Conservation (phyloP, 2,329 filamentous ascomycete genomes). For the Colletotrichum horii region DNA sequence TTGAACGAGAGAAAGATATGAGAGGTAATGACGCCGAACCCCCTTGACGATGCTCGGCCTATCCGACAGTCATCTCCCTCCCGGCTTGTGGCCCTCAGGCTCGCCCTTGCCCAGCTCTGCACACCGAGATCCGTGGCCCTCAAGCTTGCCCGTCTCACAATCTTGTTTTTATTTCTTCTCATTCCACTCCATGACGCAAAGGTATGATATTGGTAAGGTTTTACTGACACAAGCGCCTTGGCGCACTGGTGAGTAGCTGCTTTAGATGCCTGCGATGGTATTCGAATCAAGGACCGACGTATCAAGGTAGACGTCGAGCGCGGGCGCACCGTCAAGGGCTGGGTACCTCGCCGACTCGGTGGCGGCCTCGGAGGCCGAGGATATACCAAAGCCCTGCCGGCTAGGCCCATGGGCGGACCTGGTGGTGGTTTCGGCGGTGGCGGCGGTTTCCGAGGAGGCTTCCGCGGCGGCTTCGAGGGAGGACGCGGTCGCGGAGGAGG, state of each 20-base stretch:
- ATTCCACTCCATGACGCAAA: conserved; percentile 27
- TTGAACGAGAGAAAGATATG: conserved; percentile 97
- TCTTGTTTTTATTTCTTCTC: conserved; percentile 30
- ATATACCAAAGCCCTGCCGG: conserved; percentile 82
- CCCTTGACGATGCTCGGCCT: conserved; percentile 12
- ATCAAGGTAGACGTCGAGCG: conserved; percentile 96
- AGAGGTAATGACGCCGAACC: conserved; percentile 74
- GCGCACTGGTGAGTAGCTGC: conserved; percentile 77
- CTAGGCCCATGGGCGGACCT: conserved; percentile 71
- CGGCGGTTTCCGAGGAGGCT: conserved; percentile 55
- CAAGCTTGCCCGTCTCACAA: conserved; percentile 60
- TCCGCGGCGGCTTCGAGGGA: conserved; percentile 43
- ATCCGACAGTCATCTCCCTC: conserved; percentile 26
- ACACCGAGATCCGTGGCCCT: conserved; percentile 58
- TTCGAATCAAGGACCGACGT: conserved; percentile 89
- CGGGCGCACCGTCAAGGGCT: conserved; percentile 90
- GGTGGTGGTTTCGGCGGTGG: conserved; percentile 51
- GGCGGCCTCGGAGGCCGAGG: conserved; percentile 91
- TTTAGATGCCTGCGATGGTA: conserved; percentile 83
- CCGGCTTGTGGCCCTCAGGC: conserved; percentile 49
- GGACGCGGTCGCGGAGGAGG: conserved; percentile 38
- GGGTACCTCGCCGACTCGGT: conserved; percentile 90
- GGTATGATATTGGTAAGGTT: conserved; percentile 58
- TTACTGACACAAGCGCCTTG: conserved; percentile 71
- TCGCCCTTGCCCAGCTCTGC: conserved; percentile 42